Base-by-base conservation (phyloP, 768 basidiomycete genomes). In the Kwoniella sp. region DNA sequence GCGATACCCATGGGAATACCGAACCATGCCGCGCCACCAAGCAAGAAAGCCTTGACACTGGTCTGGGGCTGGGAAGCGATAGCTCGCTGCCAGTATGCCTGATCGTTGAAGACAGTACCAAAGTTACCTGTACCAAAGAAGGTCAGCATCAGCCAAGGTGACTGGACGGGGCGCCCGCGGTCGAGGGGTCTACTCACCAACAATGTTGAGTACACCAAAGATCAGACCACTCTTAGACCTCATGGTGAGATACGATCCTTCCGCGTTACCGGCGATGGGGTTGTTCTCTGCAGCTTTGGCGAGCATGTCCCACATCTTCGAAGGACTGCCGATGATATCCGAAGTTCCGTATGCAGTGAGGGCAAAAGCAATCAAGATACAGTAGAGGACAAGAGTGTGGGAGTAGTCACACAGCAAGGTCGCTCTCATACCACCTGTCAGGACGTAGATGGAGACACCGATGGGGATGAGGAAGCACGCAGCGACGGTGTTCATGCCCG, bases 11-110 rank as follows among this genome's bases (percentile, higher is more conserved):
- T 91, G 0, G 91, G 91, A 63, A 93, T 91, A 22, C 62, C 86
- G 73, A 94, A 92, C 93, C 94, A 96, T 1, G 91, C 89, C 8
- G 93, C 77, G 2, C 92, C 93, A 48, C 93, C 94, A 8, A 92
- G 83, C 2, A 94, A 82, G 81, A 92, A 97, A 0, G 90, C 93
- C 79, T 92, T 93, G 63, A 94, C 92, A 13, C 89, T 89, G n/a
- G 85, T 87, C 1, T 86, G 87, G 0, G 91, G 92, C 17, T 87
- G 82, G 64, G 88, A 89, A 1, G 94, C 93, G 73, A 96, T 92
- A 1, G 92, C 92, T 13, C 91, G 85, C 74, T 92, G 91, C 79
- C 90, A 95, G 80, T 95, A 97, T 0, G 90, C 88, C 72, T 90
- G 88, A 63, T 79, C 76, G 51, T 67, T 68, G 65, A 77, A 79